A percentile compares a stretch with the other conserved stretches of the same genome.
Evolutionary conservation across 2,329 filamentous ascomycete species (phyloP).

Genomic region (Orbilia ellipsospora): DNA sequence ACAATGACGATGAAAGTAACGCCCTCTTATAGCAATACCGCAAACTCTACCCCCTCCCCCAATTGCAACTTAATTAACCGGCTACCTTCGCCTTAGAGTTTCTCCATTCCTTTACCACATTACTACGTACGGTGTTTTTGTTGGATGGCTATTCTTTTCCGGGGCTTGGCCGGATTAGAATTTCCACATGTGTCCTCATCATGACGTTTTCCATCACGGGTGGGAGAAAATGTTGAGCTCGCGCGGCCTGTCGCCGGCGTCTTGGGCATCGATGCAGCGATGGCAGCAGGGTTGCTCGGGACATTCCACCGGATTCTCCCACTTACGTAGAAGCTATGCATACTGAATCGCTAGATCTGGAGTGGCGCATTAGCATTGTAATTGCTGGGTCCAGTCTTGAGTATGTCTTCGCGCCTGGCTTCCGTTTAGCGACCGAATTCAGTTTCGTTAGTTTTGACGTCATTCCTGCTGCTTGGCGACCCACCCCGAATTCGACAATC

Average conservation of each 20-base stretch:
- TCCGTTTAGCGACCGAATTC: too few relatives aligned
- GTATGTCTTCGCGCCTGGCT: too few relatives aligned
- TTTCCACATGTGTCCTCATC: slow-evolving; percentile 42
- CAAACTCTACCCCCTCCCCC: slow-evolving; percentile 28
- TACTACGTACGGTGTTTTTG: too few relatives aligned
- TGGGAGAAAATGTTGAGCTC: neutral
- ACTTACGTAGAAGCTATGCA: neutral
- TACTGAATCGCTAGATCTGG: neutral
- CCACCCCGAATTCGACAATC: too few relatives aligned
- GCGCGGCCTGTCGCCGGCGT: slow-evolving; percentile 1
- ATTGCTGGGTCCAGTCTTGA: too few relatives aligned
- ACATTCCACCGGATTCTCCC: slow-evolving; percentile 35
- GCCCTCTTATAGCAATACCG: slow-evolving; percentile 42
- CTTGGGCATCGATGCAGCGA: neutral
- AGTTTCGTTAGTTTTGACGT: too few relatives aligned
- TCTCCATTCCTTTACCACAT: too few relatives aligned
- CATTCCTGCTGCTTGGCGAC: too few relatives aligned
- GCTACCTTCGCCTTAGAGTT: neutral
- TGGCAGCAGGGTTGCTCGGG: slow-evolving; percentile 3
- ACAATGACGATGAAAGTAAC: slow-evolving; percentile 30
- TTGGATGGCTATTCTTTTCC: neutral
- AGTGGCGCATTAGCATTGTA: too few relatives aligned
- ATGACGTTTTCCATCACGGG: slow-evolving; percentile 45
- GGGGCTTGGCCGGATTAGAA: slow-evolving; percentile 21
- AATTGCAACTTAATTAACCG: neutral